Evolutionary conservation across 1,139 yeast species (phyloP).

Genomic region (Debaryomyces coudertii): DNA sequence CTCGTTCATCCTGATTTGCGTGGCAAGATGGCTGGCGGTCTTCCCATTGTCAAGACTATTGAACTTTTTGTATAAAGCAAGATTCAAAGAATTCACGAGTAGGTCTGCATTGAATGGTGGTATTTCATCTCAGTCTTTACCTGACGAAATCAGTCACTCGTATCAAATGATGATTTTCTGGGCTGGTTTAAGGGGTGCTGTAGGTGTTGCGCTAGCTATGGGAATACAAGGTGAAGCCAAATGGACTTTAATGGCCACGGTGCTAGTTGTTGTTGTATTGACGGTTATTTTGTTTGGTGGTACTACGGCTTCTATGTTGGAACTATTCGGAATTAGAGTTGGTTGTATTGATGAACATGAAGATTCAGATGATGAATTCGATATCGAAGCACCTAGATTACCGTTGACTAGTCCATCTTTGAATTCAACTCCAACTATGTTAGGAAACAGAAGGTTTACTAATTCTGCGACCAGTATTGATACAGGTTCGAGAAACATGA

Average conservation of each 20-base stretch:
- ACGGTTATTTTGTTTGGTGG: slow-evolving; percentile 98
- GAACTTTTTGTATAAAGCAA: slow-evolving; percentile 74
- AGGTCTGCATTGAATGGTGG: slow-evolving; percentile 43
- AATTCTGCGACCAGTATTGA: slow-evolving; percentile 11
- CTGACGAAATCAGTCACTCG: slow-evolving; percentile 91
- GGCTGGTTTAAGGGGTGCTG: slow-evolving; percentile 99
- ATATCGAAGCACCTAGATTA: slow-evolving; percentile 74
- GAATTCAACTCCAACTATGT: slow-evolving; percentile 16
- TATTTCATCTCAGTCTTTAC: slow-evolving; percentile 46
- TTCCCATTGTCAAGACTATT: slow-evolving; percentile 88
- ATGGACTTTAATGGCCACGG: slow-evolving; percentile 88
- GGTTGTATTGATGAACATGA: slow-evolving; percentile 79
- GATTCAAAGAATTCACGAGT: slow-evolving; percentile 40
- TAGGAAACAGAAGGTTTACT: slow-evolving; percentile 41
- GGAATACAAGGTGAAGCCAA: slow-evolving; percentile 96
- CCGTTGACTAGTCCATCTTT: slow-evolving; percentile 25
- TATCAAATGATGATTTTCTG: slow-evolving; percentile 99
- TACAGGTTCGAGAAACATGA: slow-evolving; percentile 8
- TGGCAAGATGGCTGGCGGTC: slow-evolving; percentile 96
- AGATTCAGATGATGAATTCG: slow-evolving; percentile 93
- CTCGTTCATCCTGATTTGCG: slow-evolving; percentile 86
- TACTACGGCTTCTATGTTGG: slow-evolving; percentile 97
- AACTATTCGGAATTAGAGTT: slow-evolving; percentile 86
- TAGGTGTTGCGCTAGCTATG: slow-evolving; percentile 98
- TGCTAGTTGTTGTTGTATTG: slow-evolving; percentile 91